Conservation (phyloP, 164 flowering plant species). For the Santalum album region DNA sequence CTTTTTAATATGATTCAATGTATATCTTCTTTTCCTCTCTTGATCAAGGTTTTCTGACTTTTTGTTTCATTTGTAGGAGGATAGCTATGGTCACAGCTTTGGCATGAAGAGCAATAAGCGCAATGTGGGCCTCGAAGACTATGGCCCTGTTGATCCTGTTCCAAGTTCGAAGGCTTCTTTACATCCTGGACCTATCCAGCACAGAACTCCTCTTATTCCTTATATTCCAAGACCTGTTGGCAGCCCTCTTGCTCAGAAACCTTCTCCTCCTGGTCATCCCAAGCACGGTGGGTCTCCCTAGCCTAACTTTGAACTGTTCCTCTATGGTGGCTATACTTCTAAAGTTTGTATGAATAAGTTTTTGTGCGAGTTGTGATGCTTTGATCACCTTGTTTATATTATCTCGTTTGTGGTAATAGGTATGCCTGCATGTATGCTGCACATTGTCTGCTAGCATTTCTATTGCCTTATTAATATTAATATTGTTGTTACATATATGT, state of each 20-base stretch:
- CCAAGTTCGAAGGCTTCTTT: slow-evolving; percentile 59
- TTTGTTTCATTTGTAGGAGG: slow-evolving; percentile 15
- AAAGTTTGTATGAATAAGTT: too few relatives aligned
- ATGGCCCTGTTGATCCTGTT: slow-evolving; percentile 45
- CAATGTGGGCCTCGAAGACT: slow-evolving; percentile 43
- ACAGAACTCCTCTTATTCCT: slow-evolving; percentile 64
- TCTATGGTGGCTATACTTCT: slow-evolving; percentile 2
- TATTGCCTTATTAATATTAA: too few relatives aligned
- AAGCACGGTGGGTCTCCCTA: slow-evolving; percentile 11
- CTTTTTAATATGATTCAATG: too few relatives aligned
- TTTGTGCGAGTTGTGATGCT: too few relatives aligned
- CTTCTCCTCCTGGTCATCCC: slow-evolving; percentile 21
- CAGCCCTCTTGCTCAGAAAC: neutral
- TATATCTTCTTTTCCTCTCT: too few relatives aligned
- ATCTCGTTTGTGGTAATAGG: too few relatives aligned
- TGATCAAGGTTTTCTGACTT: neutral
- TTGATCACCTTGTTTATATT: too few relatives aligned
- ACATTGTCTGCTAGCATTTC: too few relatives aligned
- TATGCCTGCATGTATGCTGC: too few relatives aligned
- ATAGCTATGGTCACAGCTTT: slow-evolving; percentile 7
- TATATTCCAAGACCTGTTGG: slow-evolving; percentile 31
- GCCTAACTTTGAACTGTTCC: neutral
- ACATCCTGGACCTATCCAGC: slow-evolving; percentile 57
- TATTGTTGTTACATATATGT: too few relatives aligned
- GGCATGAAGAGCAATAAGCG: slow-evolving; percentile 7